Conservation (phyloP, 2,329 filamentous ascomycete genomes). For the Claviceps arundinis region DNA sequence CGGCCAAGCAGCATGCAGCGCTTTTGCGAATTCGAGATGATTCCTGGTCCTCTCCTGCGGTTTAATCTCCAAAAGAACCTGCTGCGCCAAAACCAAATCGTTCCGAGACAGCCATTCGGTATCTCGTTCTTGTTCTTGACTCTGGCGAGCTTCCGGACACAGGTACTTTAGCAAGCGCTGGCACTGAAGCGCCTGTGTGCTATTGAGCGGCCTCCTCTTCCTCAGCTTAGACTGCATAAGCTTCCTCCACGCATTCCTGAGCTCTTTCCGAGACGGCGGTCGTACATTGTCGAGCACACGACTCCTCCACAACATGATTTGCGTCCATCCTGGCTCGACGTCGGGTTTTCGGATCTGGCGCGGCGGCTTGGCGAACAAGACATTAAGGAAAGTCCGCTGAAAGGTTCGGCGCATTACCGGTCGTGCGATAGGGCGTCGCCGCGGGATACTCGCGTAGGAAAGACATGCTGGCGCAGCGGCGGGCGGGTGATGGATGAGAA, state of each 20-base stretch:
- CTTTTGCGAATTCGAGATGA: slow-evolving; percentile 34
- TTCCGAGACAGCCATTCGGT: slow-evolving; percentile 21
- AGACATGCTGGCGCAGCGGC: slow-evolving; percentile 20
- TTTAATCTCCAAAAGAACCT: slow-evolving; percentile 25
- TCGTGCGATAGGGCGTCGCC: slow-evolving; percentile 14
- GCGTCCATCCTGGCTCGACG: slow-evolving; percentile 57
- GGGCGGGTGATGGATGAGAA: slow-evolving; percentile 22
- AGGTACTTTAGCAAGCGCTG: slow-evolving; percentile 49
- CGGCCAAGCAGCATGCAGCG: slow-evolving; percentile 24
- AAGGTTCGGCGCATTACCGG: slow-evolving; percentile 12
- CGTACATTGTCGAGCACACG: slow-evolving; percentile 50
- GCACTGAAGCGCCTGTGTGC: slow-evolving; percentile 48
- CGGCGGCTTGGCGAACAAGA: slow-evolving; percentile 46
- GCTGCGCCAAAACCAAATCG: slow-evolving; percentile 32
- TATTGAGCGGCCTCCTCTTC: slow-evolving; percentile 40
- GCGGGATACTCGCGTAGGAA: slow-evolving; percentile 16
- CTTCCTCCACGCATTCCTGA: slow-evolving; percentile 49
- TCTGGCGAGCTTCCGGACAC: slow-evolving; percentile 8
- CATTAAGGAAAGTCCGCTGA: slow-evolving; percentile 40
- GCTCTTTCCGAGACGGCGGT: slow-evolving; percentile 47
- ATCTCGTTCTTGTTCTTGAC: slow-evolving; percentile 9
- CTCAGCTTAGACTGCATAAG: slow-evolving; percentile 47
- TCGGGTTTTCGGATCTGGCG: slow-evolving; percentile 47
- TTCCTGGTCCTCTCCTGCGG: slow-evolving; percentile 29
- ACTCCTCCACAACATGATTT: slow-evolving; percentile 54